Percentiles rank a stretch among this genome's conserved stretches.
These are phyloP conservation scores for Knoxia roxburghii DNA, from an alignment of 257 asterid species.

Conservation along the genomic window DNA sequence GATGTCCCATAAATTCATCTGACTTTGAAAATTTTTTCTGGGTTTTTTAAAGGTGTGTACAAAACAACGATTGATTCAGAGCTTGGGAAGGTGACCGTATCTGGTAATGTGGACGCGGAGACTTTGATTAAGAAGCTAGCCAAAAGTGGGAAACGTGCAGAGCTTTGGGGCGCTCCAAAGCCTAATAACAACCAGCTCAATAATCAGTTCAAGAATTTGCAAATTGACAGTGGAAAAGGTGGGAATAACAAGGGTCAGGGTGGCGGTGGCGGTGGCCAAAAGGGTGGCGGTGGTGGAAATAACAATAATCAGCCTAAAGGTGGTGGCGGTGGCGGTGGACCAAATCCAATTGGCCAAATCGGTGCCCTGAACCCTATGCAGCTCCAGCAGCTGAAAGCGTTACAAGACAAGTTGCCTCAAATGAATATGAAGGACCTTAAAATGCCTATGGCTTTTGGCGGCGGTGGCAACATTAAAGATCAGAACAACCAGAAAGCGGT, in stretches of 20 bases:
- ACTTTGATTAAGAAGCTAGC: slow-evolving; percentile 79
- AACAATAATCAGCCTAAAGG: slow-evolving; percentile 19
- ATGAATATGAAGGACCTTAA: slow-evolving; percentile 23
- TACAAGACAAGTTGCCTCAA: slow-evolving; percentile 19
- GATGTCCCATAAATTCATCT: neutral
- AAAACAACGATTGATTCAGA: slow-evolving; percentile 70
- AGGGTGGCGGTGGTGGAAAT: slow-evolving; percentile 17
- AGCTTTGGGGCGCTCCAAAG: slow-evolving; percentile 81
- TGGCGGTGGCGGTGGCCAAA: slow-evolving; percentile 30
- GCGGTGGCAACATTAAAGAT: slow-evolving; percentile 18
- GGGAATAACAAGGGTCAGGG: slow-evolving; percentile 19
- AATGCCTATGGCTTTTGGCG: slow-evolving; percentile 23
- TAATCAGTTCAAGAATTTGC: slow-evolving; percentile 56
- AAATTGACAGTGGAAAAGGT: slow-evolving; percentile 46
- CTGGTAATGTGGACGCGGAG: slow-evolving; percentile 75
- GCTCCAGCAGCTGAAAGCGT: slow-evolving; percentile 21
- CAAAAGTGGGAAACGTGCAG: slow-evolving; percentile 80
- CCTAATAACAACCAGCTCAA: slow-evolving; percentile 44
- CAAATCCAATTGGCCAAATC: neutral
- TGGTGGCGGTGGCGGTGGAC: slow-evolving; percentile 20
- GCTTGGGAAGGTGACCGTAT: slow-evolving; percentile 84
- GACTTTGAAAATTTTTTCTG: neutral
- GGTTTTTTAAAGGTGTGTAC: slow-evolving; percentile 57
- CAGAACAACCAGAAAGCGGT: slow-evolving; percentile 39
- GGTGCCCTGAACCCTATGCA: slow-evolving; percentile 9